phyloP scores from a whole-genome alignment of 345 rosid genomes.

The Arabidopsis suecica region DNA sequence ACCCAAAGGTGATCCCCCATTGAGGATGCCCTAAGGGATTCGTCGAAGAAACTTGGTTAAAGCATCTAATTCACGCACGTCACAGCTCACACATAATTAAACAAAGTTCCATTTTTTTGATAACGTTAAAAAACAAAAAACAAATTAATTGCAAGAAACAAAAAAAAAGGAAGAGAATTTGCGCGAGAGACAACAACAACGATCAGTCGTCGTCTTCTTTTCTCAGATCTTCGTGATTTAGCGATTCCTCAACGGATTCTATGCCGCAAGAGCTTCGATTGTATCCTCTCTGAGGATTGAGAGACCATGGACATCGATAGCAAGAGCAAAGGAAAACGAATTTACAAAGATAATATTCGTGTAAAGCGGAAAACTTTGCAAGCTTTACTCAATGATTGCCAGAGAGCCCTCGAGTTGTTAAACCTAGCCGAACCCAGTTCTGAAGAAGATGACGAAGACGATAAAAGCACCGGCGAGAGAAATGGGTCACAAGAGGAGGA shows the following conservation, averaged over 20 bases:
- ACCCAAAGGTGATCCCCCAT: no score
- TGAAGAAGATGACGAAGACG: slow-evolving; percentile 41
- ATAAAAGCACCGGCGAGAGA: slow-evolving; percentile 4
- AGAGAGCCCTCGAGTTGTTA: slow-evolving; percentile 70
- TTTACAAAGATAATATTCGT: slow-evolving; percentile 56
- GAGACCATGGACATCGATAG: not conserved
- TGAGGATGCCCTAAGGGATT: no score
- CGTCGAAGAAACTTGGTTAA: not conserved
- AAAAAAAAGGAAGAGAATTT: not conserved
- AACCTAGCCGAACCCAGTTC: slow-evolving; percentile 27
- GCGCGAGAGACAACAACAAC: not conserved
- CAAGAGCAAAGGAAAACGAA: not conserved
- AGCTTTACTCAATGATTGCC: slow-evolving; percentile 75
- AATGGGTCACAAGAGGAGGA: slow-evolving; percentile 6
- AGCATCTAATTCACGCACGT: not conserved
- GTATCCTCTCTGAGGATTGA: not conserved
- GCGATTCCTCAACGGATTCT: not conserved
- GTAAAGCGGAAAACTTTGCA: slow-evolving; percentile 70
- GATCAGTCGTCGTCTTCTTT: not conserved
- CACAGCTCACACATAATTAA: not conserved
- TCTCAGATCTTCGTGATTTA: not conserved
- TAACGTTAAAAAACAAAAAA: not conserved
- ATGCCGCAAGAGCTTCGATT: not conserved
- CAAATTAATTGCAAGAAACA: not conserved
- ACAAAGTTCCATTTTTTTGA: not conserved